Conservation (phyloP, 2,329 filamentous ascomycete species). For the Aspergillus sojae region DNA sequence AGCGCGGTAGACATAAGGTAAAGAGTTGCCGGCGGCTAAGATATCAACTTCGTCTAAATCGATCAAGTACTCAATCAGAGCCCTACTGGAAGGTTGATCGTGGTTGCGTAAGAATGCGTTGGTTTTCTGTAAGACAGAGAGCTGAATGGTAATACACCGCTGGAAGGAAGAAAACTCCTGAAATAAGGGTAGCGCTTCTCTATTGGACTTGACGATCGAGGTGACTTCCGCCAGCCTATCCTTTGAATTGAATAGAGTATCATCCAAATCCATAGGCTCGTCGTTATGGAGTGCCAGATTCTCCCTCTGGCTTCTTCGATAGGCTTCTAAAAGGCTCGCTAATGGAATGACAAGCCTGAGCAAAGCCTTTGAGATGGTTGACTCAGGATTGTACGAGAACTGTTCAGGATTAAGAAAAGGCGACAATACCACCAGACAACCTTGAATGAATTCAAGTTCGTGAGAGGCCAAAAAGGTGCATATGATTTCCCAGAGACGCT, state of each 20-base stretch:
- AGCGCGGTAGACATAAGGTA: constrained; percentile 33
- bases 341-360: constrained; percentile 32
- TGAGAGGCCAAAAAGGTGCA: constrained; percentile 35
- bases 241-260: constrained; percentile 32
- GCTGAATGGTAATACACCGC: constrained; percentile 37
- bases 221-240: constrained; percentile 26
- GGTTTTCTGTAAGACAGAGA: constrained; percentile 33
- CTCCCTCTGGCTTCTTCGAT: constrained; percentile 26
- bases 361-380: constrained; percentile 28
- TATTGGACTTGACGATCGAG: constrained; percentile 32
- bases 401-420: constrained; percentile 33
- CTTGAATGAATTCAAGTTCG: constrained; percentile 32
- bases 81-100: constrained; percentile 4
- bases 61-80: constrained; percentile 40
- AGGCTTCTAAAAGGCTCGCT: constrained; percentile 33
- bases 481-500: constrained; percentile 37
- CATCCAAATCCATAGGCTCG: constrained; percentile 50
- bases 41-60: constrained; percentile 42
- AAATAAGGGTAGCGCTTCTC: constrained; percentile 35
- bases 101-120: constrained; percentile 11
- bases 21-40: constrained; percentile 35
- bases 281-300: constrained; percentile 14
- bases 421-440: constrained; percentile 37
- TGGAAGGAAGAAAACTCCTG: constrained; percentile 39
- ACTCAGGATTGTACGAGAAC: constrained; percentile 17